Conservation (phyloP, 805 yeast genomes). For the Kuraishia borneana region DNA sequence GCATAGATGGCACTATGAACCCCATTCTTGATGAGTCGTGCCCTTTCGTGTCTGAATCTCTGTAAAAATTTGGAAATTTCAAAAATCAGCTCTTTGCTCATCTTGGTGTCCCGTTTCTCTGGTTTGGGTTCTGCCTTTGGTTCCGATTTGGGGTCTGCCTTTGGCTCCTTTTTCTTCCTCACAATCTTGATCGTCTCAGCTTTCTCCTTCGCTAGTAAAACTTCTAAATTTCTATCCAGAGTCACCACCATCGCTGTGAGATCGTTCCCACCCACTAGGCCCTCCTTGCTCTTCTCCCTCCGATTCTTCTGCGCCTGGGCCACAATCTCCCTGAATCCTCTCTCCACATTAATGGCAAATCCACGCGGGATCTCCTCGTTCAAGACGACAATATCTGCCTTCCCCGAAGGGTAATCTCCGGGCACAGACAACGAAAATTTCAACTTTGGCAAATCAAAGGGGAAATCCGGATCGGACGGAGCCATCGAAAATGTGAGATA, state of each 20-base stretch:
- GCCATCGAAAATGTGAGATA: constrained; percentile 32
- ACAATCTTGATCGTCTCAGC: constrained; percentile 54
- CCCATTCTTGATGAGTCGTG: constrained; percentile 17
- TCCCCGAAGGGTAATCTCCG: constrained; percentile 32
- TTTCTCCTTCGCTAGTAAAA: constrained; percentile 46
- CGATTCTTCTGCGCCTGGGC: constrained; percentile 21
- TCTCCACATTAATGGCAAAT: constrained; percentile 52
- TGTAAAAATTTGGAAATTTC: constrained; percentile 15
- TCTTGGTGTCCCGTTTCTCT: constrained; percentile 4
- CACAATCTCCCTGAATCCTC: constrained; percentile 43
- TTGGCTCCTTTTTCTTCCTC: constrained; percentile 8
- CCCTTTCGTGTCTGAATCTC: constrained; percentile 11
- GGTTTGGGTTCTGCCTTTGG: constrained; percentile 2
- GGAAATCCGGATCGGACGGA: constrained; percentile 68
- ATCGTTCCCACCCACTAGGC: constrained; percentile 33
- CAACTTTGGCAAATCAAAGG: constrained; percentile 47
- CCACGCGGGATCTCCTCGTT: constrained; percentile 67
- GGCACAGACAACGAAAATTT: constrained; percentile 47
- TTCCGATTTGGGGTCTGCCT: constrained; percentile 5
- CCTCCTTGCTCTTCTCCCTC: constrained; percentile 5
- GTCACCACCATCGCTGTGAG: constrained; percentile 42
- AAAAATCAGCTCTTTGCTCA: constrained; percentile 14
- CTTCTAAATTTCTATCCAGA: constrained; percentile 48
- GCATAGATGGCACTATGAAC: constrained; percentile 16
- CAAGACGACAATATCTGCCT: constrained; percentile 34